Evolutionary conservation across 768 basidiomycete species (phyloP), one percentile per base, ranked within the genome.

Genomic region (Leccinum ochraceum): DNA sequence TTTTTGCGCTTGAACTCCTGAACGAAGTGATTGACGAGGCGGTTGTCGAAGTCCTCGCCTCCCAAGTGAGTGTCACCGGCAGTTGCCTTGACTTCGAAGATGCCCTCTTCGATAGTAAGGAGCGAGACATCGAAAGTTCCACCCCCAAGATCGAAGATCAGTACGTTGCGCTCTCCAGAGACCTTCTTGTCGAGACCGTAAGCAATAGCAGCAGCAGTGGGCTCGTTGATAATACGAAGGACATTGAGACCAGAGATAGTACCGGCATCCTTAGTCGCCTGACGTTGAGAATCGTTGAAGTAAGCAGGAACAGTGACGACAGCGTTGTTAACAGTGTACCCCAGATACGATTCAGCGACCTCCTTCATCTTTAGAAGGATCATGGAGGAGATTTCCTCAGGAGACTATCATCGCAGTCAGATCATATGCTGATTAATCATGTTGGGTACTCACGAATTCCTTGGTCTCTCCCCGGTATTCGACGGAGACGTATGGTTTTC

Each of bases 211-310:
- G 96, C 96, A 44, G 96, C 96, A 52, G 96, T 98, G 42, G 96
- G 95, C 77, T 98, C 96, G 80, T 98, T 98, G 81, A 98, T 96
- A 76, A 98, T 97, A 80, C 96, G 94, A 71, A 96, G 91, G 62
- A 98, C 91, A 74, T 96, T 94, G 66, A 98, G 79, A 63, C 96
- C 96, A 20, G 94, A 85, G 70, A 98, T 98, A 62, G 86, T 86
- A 68, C 96, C 96, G 39, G 96, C 95, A 71, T 98, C 96, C 81
- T 97, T 98, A 69, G 96, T 98, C 22, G 96, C 96, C 72, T 96
- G 94, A 74, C 96, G 92, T 75, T 98, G 96, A 26, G 96, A 95
- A 81, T 98, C 95, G 77, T 98, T 98, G 84, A 98, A 98, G 83
- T 98, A 98, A 39, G 95, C 95, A 34, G 95, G 95, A 64, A 98